These are phyloP conservation scores for Apiotrichum siamense DNA, from an alignment of 1,284 basidiomycete genomes.

Conservation along the genomic window DNA sequence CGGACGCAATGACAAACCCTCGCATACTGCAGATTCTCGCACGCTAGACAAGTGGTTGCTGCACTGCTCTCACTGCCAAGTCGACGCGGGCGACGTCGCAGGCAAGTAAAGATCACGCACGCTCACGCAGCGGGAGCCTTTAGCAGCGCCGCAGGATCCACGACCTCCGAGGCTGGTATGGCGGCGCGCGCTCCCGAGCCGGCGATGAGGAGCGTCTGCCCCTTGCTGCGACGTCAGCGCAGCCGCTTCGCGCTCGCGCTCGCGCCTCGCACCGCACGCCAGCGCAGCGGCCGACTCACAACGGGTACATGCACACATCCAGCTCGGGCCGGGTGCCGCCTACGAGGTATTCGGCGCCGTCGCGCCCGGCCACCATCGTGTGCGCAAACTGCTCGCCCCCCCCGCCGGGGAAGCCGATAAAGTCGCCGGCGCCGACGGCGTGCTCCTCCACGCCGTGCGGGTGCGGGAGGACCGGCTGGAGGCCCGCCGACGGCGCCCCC, in stretches of 20 bases:
- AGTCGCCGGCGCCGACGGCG: conserved; percentile 18
- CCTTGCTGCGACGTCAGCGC: neutral
- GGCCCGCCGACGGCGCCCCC: neutral
- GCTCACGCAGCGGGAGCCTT: too few relatives aligned
- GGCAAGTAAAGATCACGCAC: too few relatives aligned
- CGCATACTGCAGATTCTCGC: too few relatives aligned
- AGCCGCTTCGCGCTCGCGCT: neutral
- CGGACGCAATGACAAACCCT: too few relatives aligned
- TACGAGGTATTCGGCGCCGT: conserved; percentile 24
- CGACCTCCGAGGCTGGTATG: neutral
- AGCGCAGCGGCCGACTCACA: too few relatives aligned
- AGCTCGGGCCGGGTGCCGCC: conserved; percentile 19
- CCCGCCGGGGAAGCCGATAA: conserved; percentile 19
- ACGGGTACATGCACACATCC: conserved; percentile 26
- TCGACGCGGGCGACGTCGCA: too few relatives aligned
- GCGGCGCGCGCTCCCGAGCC: neutral
- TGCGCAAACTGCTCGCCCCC: conserved; percentile 17
- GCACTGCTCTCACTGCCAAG: too few relatives aligned
- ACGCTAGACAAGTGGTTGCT: too few relatives aligned
- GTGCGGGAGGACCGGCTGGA: neutral
- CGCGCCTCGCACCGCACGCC: too few relatives aligned
- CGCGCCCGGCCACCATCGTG: conserved; percentile 14
- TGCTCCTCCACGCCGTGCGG: conserved; percentile 3
- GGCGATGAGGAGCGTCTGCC: conserved; percentile 1
- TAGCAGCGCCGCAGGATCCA: neutral